Base-by-base conservation (phyloP, 345 rosid species). In the Lenwebbia sp. region DNA sequence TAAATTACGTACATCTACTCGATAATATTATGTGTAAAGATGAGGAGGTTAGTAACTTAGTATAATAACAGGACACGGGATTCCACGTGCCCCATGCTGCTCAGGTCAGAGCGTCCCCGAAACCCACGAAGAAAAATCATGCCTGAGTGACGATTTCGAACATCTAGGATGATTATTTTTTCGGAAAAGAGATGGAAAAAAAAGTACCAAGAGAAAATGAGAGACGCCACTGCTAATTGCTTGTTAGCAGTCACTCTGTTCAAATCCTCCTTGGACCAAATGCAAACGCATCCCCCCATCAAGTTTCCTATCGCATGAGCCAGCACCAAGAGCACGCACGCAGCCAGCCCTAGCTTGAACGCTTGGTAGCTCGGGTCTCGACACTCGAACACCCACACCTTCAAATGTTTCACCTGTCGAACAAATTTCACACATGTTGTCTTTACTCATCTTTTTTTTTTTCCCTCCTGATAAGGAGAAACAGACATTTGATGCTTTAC, bases 351-450 rank as follows among this genome's bases (percentile, higher is more conserved):
- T 3, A 94, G 93, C 88, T 91, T 90, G 94, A 90, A 95, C 37
- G 99, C 99, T 62, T 92, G 82, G 37, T 85, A 41, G 87, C 98
- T 97, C 26, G 98, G 98, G 53, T 95, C 94, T 91, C 96, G 91
- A 50, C 98, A 97, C 88, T 93, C 97, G 52, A 95, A 93, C 54
- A 95, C 90, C 98, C 91, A 93, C 89, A 91, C 57, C 90, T 89
- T 95, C 89, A 92, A 86, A 87, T 96, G 98, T 88, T 91, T 94
- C 89, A 88, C 96, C 98, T 96, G 92, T 89, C 51, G 15, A 26
- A 70, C 28, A 44, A 10, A 83, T 7, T 51, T 44, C 82, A 14
- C 30, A 0, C 82, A 30, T 2, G 33, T 57, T 10, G n/a, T 78
- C 5, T 40, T 21, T 5, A 21, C 8, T 21, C 56, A 19, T 54